Evolutionary conservation across 768 basidiomycete genomes (phyloP).

Genomic region (Porphyrellus cyaneotinctus): DNA sequence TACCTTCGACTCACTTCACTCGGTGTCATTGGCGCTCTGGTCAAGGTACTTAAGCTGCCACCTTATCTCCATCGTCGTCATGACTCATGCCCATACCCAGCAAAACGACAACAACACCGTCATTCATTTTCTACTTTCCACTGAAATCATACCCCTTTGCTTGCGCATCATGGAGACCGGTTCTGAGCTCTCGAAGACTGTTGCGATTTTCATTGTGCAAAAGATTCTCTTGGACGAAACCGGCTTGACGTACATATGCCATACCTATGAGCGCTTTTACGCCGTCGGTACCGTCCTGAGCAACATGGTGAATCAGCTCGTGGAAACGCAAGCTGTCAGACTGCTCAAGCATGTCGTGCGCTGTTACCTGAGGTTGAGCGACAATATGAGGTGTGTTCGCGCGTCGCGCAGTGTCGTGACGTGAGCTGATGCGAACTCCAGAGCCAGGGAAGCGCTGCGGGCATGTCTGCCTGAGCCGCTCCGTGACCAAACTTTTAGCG

Average conservation of each 20-base stretch:
- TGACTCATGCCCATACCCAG: conserved; percentile 38
- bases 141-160: conserved; percentile 99
- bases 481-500: conserved; percentile 88
- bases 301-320: conserved; percentile 98
- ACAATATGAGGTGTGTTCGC: conserved; percentile 78
- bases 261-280: conserved; percentile 99
- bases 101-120: conserved; percentile 99
- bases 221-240: conserved; percentile 97
- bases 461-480: conserved; percentile 95
- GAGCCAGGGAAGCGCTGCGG: conserved; percentile 92
- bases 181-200: conserved; percentile 96
- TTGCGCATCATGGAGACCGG: conserved; percentile 99
- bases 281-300: conserved; percentile 97
- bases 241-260: conserved; percentile 96
- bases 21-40: conserved; percentile 98
- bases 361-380: conserved; percentile 92
- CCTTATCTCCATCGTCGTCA: neutral
- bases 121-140: conserved; percentile 97
- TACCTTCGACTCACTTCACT: conserved; percentile 98
- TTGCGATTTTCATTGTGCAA: conserved; percentile 99
- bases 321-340: conserved; percentile 95
- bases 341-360: conserved; percentile 96
- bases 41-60: conserved; percentile 62
- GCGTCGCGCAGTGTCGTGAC: conserved; percentile 6
- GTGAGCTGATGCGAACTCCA: conserved; percentile 30